Conservation (phyloP, 106 monocot genomes). For the Gastrodia elata region DNA sequence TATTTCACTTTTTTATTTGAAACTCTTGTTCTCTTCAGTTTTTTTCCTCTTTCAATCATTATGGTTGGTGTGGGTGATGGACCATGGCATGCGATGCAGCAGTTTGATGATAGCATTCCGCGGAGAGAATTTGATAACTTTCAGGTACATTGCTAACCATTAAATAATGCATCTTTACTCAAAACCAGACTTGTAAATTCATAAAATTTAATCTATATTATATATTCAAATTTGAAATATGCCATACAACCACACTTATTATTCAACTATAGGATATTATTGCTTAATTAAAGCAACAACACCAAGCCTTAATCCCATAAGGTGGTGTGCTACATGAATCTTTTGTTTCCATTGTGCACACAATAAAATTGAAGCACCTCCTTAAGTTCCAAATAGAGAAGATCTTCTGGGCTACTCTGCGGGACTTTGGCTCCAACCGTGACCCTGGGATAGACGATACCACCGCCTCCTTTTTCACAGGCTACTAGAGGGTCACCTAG, state of each 20-base stretch:
- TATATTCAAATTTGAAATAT: not conserved
- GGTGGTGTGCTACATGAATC: too few species aligned
- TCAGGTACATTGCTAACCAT: slow-evolving; percentile 38
- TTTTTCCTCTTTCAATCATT: slow-evolving; percentile 90
- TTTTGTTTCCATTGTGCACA: too few species aligned
- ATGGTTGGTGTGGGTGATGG: slow-evolving; percentile 99
- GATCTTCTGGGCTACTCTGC: too few species aligned
- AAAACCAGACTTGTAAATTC: not conserved
- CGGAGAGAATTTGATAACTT: slow-evolving; percentile 88
- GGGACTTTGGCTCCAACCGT: too few species aligned
- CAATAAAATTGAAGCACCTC: too few species aligned
- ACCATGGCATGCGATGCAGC: slow-evolving; percentile 92
- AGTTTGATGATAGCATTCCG: slow-evolving; percentile 93
- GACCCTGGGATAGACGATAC: too few species aligned
- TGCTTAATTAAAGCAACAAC: too few species aligned
- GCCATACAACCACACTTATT: not conserved
- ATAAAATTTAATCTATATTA: not conserved
- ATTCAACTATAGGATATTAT: not conserved
- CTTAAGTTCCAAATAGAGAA: too few species aligned
- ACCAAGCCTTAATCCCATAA: too few species aligned
- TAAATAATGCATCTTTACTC: not conserved
- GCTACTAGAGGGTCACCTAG: too few species aligned
- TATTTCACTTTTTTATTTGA: slow-evolving; percentile 8
- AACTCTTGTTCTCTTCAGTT: slow-evolving; percentile 38
- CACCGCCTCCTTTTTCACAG: too few species aligned